A percentile compares a stretch with the other conserved stretches of the same genome.
phyloP scores from a whole-genome alignment of 2,329 filamentous ascomycete genomes.

The Arthroderma uncinatum region DNA sequence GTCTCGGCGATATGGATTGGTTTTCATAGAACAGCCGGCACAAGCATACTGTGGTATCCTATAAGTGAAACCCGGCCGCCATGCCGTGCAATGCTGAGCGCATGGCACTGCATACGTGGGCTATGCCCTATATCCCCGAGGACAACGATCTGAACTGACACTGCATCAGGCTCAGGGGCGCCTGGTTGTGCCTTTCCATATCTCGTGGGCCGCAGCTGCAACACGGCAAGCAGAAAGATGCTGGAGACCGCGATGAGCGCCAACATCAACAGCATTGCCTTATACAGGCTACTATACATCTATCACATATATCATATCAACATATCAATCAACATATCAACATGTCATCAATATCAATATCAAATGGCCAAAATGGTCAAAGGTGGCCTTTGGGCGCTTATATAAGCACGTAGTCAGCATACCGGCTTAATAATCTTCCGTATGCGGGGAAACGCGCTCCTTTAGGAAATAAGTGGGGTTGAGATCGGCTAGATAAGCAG shows the following conservation, averaged over 20 bases:
- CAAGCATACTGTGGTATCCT: slow-evolving; percentile 62
- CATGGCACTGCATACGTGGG: slow-evolving; percentile 98
- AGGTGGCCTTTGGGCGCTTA: no score
- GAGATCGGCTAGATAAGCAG: neutral
- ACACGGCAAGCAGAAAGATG: neutral
- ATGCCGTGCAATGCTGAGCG: slow-evolving; percentile 75
- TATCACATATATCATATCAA: neutral
- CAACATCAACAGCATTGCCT: neutral
- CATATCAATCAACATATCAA: neutral
- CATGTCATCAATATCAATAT: no score
- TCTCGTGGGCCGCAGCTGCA: neutral
- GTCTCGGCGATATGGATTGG: neutral
- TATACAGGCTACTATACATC: neutral
- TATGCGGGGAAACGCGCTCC: neutral
- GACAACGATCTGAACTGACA: slow-evolving; percentile 53
- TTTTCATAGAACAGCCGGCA: neutral
- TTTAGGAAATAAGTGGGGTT: neutral
- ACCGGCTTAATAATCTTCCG: neutral
- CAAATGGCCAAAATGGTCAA: no score
- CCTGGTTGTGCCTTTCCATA: neutral
- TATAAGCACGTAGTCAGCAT: neutral
- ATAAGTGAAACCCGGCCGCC: slow-evolving; percentile 73
- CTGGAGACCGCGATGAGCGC: neutral
- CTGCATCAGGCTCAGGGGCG: neutral
- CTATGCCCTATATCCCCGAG: slow-evolving; percentile 91